Evolutionary conservation across 2,329 filamentous ascomycete genomes (phyloP).

Genomic region (Aspergillus arachidicola): DNA sequence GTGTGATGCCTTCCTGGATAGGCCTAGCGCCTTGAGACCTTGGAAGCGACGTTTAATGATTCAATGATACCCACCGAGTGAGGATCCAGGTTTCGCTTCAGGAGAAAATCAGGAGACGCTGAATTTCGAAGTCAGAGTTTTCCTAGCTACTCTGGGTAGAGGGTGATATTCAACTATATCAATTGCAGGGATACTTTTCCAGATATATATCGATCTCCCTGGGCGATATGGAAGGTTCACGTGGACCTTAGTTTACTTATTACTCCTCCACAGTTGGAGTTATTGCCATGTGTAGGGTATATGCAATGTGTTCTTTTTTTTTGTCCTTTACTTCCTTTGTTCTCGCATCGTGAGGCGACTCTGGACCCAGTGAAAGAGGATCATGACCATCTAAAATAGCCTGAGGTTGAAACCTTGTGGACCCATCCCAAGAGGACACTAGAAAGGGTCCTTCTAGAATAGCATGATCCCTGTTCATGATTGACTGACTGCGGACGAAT

Average conservation of each 20-base stretch:
- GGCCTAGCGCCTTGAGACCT: background rate
- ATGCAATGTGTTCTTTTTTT: background rate
- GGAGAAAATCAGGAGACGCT: background rate
- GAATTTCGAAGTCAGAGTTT: background rate
- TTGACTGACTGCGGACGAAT: background rate
- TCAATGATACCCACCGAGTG: background rate
- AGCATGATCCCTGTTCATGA: background rate
- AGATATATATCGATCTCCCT: no score
- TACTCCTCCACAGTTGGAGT: no score
- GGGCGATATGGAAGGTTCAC: no score
- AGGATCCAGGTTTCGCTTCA: background rate
- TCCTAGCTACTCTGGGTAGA: background rate
- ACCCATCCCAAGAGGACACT: no score
- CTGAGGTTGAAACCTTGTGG: no score
- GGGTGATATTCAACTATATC: no score
- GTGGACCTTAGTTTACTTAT: no score
- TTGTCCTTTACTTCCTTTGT: background rate
- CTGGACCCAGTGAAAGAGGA: background rate
- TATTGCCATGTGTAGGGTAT: no score
- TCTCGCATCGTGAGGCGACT: background rate
- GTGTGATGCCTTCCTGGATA: background rate
- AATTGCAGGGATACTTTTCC: no score
- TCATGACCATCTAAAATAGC: background rate
- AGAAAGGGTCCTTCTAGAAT: constrained; percentile 1
- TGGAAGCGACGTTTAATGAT: background rate